A percentile compares a stretch with the other conserved stretches of the same genome.
phyloP scores from a whole-genome alignment of 306 rosid species.

The Casuarina cunninghamiana region DNA sequence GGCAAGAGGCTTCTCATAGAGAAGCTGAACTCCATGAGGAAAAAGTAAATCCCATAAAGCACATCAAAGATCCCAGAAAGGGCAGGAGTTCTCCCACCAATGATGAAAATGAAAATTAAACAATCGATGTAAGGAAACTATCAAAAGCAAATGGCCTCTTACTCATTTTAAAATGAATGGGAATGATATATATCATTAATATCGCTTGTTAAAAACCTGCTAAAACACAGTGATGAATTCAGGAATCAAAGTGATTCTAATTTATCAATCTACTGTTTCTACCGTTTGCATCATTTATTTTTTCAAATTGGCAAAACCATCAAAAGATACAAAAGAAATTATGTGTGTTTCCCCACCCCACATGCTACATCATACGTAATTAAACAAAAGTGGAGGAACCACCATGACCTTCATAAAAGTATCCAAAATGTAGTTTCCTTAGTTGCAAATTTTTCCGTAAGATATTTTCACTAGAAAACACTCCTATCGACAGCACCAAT shows the following conservation, averaged over 20 bases:
- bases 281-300: background rate
- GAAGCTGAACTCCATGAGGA: background rate
- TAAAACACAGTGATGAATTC: background rate
- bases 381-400: background rate
- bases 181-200: background rate
- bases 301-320: background rate
- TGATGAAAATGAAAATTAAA: background rate
- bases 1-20: background rate
- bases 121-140: background rate
- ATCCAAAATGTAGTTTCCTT: background rate
- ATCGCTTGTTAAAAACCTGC: background rate
- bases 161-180: background rate
- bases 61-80: background rate
- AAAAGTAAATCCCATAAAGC: background rate
- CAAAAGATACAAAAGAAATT: slow-evolving; percentile 1
- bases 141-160: background rate
- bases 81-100: background rate
- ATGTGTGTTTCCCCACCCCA: background rate
- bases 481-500: background rate
- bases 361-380: background rate
- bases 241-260: background rate
- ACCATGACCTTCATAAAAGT: background rate
- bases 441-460: background rate
- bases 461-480: background rate
- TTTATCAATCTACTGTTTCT: background rate